phyloP scores from a whole-genome alignment of 1,139 yeast species.

The Zygoascus hellenicus region DNA sequence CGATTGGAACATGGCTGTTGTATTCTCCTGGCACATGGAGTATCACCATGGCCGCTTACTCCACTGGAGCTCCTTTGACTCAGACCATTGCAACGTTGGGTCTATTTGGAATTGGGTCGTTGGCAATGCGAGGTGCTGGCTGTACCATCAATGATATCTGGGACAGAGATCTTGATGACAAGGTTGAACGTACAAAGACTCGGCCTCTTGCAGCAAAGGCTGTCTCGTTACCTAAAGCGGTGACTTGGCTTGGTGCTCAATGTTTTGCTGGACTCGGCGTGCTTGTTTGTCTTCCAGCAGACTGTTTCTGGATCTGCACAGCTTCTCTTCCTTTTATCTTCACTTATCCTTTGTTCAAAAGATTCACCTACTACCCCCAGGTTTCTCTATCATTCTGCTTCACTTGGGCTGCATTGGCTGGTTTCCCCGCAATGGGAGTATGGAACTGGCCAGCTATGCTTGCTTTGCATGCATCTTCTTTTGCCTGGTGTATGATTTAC shows the following conservation, averaged over 20 bases:
- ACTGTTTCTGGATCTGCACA: slow-evolving; percentile 80
- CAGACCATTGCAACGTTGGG: slow-evolving; percentile 52
- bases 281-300: slow-evolving; percentile 64
- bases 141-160: slow-evolving; percentile 89
- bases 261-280: slow-evolving; percentile 72
- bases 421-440: slow-evolving; percentile 94
- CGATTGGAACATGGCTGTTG: slow-evolving; percentile 84
- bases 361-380: slow-evolving; percentile 95
- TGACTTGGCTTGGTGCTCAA: slow-evolving; percentile 68
- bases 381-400: slow-evolving; percentile 73
- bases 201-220: slow-evolving; percentile 90
- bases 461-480: slow-evolving; percentile 71
- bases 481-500: slow-evolving; percentile 91
- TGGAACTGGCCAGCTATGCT: slow-evolving; percentile 65
- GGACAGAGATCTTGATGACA: slow-evolving; percentile 75
- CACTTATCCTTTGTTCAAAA: slow-evolving; percentile 85
- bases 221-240: slow-evolving; percentile 66
- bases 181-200: slow-evolving; percentile 81
- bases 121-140: slow-evolving; percentile 96
- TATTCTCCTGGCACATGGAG: slow-evolving; percentile 79
- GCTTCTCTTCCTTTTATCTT: slow-evolving; percentile 73
- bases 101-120: slow-evolving; percentile 75
- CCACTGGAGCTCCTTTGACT: slow-evolving; percentile 59
- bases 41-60: slow-evolving; percentile 77
- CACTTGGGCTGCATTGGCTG: slow-evolving; percentile 92